Conservation (phyloP, 352 stramenopile species). For the Globisporangium emineosum region DNA sequence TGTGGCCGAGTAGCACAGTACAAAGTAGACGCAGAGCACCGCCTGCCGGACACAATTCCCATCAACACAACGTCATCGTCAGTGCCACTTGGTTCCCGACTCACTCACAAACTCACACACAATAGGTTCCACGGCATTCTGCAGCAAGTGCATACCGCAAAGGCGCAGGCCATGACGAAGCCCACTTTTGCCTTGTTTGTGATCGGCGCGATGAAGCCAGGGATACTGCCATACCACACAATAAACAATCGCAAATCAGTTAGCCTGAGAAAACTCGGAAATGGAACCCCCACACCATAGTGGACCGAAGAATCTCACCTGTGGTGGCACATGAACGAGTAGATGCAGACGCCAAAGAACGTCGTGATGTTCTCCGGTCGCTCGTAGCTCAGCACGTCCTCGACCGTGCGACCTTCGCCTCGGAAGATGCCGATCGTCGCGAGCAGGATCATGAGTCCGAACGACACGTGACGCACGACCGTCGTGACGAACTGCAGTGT, state of each 20-base stretch:
- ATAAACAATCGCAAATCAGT: slow-evolving; percentile 6
- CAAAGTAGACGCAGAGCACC: slow-evolving; percentile 75
- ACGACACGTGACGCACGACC: slow-evolving; percentile 79
- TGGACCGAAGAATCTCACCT: too few relatives aligned
- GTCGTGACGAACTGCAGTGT: slow-evolving; percentile 77
- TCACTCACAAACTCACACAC: too few relatives aligned
- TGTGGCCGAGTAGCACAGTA: slow-evolving; percentile 69
- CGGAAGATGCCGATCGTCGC: slow-evolving; percentile 64
- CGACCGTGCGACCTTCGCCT: slow-evolving; percentile 52
- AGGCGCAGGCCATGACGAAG: slow-evolving; percentile 55
- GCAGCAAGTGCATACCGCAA: slow-evolving; percentile 45
- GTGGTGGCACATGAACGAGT: slow-evolving; percentile 91
- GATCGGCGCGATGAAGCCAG: slow-evolving; percentile 78
- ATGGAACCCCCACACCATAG: too few relatives aligned
- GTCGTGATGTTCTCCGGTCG: slow-evolving; percentile 67
- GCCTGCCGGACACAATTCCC: slow-evolving; percentile 32
- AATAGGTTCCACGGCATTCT: background rate
- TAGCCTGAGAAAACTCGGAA: background rate
- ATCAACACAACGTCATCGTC: background rate
- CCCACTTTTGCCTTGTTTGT: slow-evolving; percentile 78
- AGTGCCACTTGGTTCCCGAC: background rate
- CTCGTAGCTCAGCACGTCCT: slow-evolving; percentile 74
- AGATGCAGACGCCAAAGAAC: slow-evolving; percentile 88
- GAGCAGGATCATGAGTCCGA: slow-evolving; percentile 82
- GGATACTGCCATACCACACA: slow-evolving; percentile 42